Evolutionary conservation across 441 rosid species (phyloP), one percentile per base, ranked within the genome.

Genomic region (Gossypium gossypioides): DNA sequence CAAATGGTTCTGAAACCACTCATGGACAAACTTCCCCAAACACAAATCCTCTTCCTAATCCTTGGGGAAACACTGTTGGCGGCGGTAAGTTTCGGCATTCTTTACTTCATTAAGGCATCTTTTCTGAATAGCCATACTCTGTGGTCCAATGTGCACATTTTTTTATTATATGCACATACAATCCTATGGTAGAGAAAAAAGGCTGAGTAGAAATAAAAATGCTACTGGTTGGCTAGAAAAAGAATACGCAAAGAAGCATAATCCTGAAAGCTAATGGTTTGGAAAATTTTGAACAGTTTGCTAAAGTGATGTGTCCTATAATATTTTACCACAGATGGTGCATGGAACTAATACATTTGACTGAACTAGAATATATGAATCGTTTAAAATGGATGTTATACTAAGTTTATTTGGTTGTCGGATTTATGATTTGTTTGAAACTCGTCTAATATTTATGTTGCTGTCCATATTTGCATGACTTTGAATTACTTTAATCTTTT

Each of bases 21-120:
- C 51, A 80, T 16, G 87, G 80, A 15, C 81, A 78, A 55, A 57
- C 84, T 73, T 73, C 77, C 34, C 92, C 92, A 37, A 87, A 85
- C 70, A 73, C 87, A 68, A 86, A 80, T 69, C 95, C 90, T n/a
- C 86, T 87, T 74, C 88, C 90, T 64, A 87, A 86, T 64, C 95
- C 95, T 71, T 86, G 90, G 95, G 81, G 81, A 75, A 79, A 71
- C 61, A 74, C 85, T 0, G 79, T 78, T 71, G 90, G 82, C 0
- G 78, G 83, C 64, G 90, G 89, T 86, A 78, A 78, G 84, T 67
- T 72, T 56, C 79, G 34, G 18, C 24, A 55, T 71, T 56, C 18
- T 21, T 2, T 32, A 59, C 46, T 21, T 15, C 15, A 3, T 67
- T 37, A 16, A 37, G 61, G 10, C 7, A 29, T 50, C 50, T 32